Evolutionary conservation across 1,284 basidiomycete genomes (phyloP).

Genomic region (Puccinia triticina): DNA sequence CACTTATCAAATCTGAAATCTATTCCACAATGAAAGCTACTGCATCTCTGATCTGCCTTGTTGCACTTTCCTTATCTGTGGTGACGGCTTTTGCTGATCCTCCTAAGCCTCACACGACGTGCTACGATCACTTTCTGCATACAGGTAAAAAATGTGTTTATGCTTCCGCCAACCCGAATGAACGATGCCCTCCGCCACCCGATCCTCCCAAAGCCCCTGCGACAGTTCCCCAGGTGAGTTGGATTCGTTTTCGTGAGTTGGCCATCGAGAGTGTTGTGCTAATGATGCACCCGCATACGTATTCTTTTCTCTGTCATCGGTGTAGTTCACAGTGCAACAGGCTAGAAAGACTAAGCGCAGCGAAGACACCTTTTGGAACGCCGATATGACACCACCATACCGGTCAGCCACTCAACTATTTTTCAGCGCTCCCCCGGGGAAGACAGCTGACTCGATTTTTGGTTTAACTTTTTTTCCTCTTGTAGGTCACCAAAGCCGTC

Average conservation of each 20-base stretch:
- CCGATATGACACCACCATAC: conserved; percentile 25
- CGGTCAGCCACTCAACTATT: not conserved
- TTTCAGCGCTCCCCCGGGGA: no score
- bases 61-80: not conserved
- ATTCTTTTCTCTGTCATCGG: no score
- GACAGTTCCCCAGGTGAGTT: not conserved
- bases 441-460: not conserved
- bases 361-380: not conserved
- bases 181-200: not conserved
- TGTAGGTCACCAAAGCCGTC: not conserved
- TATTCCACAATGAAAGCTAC: conserved; percentile 34
- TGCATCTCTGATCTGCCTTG: not conserved
- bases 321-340: not conserved
- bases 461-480: not conserved
- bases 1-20: conserved; percentile 51
- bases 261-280: conserved; percentile 6
- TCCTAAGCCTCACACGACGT: conserved; percentile 9
- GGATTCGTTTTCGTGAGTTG: not conserved
- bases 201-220: conserved; percentile 27
- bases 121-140: conserved; percentile 22
- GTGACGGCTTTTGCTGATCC: conserved; percentile 29
- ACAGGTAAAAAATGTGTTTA: conserved; percentile 39
- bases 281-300: no score
- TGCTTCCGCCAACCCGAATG: not conserved
- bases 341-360: not conserved